Evolutionary conservation across 768 basidiomycete genomes (phyloP), one percentile per base, ranked within the genome.

Genomic region (Polyporus arcularius): DNA sequence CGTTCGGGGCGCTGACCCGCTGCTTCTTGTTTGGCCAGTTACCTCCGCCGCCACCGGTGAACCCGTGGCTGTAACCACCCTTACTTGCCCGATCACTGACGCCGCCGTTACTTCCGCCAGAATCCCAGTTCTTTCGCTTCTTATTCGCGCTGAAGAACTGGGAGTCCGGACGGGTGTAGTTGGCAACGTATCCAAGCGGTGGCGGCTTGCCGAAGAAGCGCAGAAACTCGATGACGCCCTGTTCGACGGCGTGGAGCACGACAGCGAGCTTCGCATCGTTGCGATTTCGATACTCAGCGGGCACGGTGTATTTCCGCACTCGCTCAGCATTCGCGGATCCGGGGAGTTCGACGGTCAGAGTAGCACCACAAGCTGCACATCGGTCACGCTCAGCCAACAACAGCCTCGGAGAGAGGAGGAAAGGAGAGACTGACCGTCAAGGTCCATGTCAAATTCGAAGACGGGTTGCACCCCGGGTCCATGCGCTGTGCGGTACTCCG

Each of bases 201-300:
- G 76, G 69, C 0, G 72, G 69, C 41, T 68, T 63, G 28, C 85
- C 85, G 28, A 71, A 76, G 66, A 83, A 85, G n/a, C 82, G 80
- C 26, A 89, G 68, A 47, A 86, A 79, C 60, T 89, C 86, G 43
- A 89, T 69, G 16, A 78, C 75, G 10, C 89, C 87, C 62, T 80
- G 71, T 62, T 84, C 75, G 15, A 79, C 82, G 3, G 87, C 89
- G 3, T 72, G 71, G 55, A 76, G 77, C 1, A 80, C 73, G 11
- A 82, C 87, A 14, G 84, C 87, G 15, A 78, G 73, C 69, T 82
- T 87, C 5, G 88, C 88, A 62, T 90, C 88, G 15, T 75, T 75
- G 65, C 85, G 86, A 31, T 74, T 81, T 43, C 80, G 76, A 68
- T 87, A 88, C 58, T 83, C 78, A 9, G 74, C 69, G 7, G 79